Percentiles rank a stretch among this genome's conserved stretches.
Evolutionary conservation across 306 rosid species (phyloP).

Genomic region (Dryas alaskensis): DNA sequence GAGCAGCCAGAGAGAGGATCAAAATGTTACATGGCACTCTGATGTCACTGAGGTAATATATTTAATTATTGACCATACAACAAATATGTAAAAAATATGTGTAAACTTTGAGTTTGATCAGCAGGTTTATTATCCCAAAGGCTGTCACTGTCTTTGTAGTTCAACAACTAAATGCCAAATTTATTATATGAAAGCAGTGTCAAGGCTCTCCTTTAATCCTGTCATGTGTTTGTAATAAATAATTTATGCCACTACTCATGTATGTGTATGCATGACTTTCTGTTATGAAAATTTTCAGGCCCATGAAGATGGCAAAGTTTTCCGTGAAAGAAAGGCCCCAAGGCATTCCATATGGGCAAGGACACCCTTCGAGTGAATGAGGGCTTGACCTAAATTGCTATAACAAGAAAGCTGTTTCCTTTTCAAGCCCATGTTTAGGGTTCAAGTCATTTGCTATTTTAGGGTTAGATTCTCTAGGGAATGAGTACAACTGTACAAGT

Average conservation of each 20-base stretch:
- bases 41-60: slow-evolving; percentile 20
- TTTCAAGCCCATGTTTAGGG: slow-evolving; percentile 28
- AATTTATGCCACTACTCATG: slow-evolving; percentile 20
- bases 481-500: slow-evolving; percentile 30
- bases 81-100: too few relatives aligned
- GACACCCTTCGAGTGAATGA: slow-evolving; percentile 46
- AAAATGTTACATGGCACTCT: slow-evolving; percentile 36
- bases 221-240: slow-evolving; percentile 12
- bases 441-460: slow-evolving; percentile 31
- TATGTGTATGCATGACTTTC: slow-evolving; percentile 32
- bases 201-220: neutral
- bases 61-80: neutral
- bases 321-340: slow-evolving; percentile 45
- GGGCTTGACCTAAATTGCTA: slow-evolving; percentile 11
- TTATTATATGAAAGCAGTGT: slow-evolving; percentile 18
- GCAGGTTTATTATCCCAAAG: neutral
- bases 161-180: slow-evolving; percentile 12
- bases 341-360: slow-evolving; percentile 44
- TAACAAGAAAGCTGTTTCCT: slow-evolving; percentile 28
- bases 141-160: slow-evolving; percentile 9
- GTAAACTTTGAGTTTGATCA: neutral
- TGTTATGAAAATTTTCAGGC: slow-evolving; percentile 36
- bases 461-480: slow-evolving; percentile 47
- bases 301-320: slow-evolving; percentile 48
- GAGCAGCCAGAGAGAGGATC: slow-evolving; percentile 43